Conservation (phyloP, 352 stramenopile species). For the Phytophthora palmivora region DNA sequence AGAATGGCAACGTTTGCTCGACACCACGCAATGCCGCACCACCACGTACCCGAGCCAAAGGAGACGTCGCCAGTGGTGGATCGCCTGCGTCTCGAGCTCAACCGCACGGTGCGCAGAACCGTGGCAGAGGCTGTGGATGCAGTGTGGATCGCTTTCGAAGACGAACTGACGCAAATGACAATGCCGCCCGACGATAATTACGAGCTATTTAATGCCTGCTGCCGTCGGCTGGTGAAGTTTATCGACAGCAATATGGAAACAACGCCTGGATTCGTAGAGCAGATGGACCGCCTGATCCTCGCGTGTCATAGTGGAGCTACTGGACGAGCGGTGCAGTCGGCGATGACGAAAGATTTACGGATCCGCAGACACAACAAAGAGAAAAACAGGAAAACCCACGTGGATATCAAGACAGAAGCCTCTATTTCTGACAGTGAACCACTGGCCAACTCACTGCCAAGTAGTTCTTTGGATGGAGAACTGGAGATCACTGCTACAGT, state of each 20-base stretch:
- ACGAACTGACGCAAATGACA: slow-evolving; percentile 15
- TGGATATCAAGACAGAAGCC: not conserved
- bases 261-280: slow-evolving; percentile 61
- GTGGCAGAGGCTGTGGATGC: slow-evolving; percentile 55
- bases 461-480: slow-evolving; percentile 6
- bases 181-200: slow-evolving; percentile 30
- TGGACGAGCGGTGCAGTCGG: slow-evolving; percentile 37
- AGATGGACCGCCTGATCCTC: slow-evolving; percentile 76
- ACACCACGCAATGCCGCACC: slow-evolving; percentile 19
- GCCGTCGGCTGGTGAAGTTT: slow-evolving; percentile 49
- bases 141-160: slow-evolving; percentile 50
- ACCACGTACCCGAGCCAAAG: slow-evolving; percentile 16
- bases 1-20: slow-evolving; percentile 9
- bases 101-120: slow-evolving; percentile 42
- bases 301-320: slow-evolving; percentile 62
- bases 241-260: slow-evolving; percentile 63
- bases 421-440: not conserved
- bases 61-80: slow-evolving; percentile 3
- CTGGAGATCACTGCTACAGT: not conserved
- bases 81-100: slow-evolving; percentile 40
- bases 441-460: slow-evolving; percentile 10
- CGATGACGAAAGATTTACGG: slow-evolving; percentile 58
- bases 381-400: not conserved
- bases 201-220: slow-evolving; percentile 58
- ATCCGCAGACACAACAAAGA: slow-evolving; percentile 27